These are phyloP conservation scores for Neonectria ditissima DNA, from an alignment of 2,329 filamentous ascomycete species.

Conservation along the genomic window DNA sequence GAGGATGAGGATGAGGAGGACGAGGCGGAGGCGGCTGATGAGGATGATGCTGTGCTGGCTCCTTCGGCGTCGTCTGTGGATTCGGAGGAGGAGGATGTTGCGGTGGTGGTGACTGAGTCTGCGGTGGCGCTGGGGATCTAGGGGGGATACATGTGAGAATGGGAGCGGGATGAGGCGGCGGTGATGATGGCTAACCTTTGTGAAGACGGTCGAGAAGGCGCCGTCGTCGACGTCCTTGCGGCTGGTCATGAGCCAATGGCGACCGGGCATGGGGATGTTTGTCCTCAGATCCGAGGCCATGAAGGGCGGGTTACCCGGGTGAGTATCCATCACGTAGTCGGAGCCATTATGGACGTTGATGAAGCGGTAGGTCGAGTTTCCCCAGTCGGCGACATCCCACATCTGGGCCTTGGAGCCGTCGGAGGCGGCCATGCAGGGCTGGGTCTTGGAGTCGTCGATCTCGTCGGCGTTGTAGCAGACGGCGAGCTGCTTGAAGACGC, in stretches of 20 bases:
- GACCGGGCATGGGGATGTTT: slow-evolving; percentile 43
- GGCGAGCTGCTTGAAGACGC: slow-evolving; percentile 46
- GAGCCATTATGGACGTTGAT: slow-evolving; percentile 50
- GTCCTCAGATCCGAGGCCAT: slow-evolving; percentile 46
- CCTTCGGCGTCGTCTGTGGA: slow-evolving; percentile 1
- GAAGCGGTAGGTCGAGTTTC: slow-evolving; percentile 45
- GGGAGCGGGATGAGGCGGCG: not conserved
- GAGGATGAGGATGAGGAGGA: slow-evolving; percentile 5
- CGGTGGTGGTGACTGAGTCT: slow-evolving; percentile 17
- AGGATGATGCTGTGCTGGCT: slow-evolving; percentile 19
- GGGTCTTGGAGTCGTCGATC: slow-evolving; percentile 42
- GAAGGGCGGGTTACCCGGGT: slow-evolving; percentile 47
- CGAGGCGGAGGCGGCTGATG: slow-evolving; percentile 20
- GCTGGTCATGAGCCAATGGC: slow-evolving; percentile 52
- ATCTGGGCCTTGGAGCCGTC: slow-evolving; percentile 46
- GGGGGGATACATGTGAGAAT: not conserved
- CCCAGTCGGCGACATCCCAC: slow-evolving; percentile 50
- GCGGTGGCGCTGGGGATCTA: slow-evolving; percentile 19
- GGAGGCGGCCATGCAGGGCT: slow-evolving; percentile 45
- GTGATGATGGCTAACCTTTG: slow-evolving; percentile 38
- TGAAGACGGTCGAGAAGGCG: slow-evolving; percentile 50
- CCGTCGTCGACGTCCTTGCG: slow-evolving; percentile 46
- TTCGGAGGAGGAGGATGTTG: slow-evolving; percentile 12
- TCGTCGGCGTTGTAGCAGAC: slow-evolving; percentile 44
- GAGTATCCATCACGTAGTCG: slow-evolving; percentile 48